Percentiles rank a stretch among this genome's conserved stretches.
Evolutionary conservation across 2,329 filamentous ascomycete species (phyloP).

Genomic region (Trichophaea hybrida): DNA sequence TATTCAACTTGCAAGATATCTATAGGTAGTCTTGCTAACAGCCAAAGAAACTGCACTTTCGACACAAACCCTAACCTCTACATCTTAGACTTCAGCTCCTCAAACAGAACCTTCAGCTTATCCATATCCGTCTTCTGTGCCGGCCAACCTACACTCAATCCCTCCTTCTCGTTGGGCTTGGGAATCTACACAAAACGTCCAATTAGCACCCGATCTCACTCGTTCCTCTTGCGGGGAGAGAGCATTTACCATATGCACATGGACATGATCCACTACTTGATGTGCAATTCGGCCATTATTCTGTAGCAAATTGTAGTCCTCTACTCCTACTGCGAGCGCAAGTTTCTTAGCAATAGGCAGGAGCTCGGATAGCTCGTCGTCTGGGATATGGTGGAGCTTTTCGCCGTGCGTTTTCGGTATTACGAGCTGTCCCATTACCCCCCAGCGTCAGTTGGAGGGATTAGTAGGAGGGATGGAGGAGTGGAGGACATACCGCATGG

Average conservation of each 20-base stretch:
- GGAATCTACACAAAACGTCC: constrained; percentile 50
- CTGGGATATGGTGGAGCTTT: constrained; percentile 84
- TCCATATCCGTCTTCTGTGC: constrained; percentile 64
- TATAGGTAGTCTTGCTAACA: neutral
- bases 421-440: constrained; percentile 50
- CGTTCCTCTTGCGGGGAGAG: neutral
- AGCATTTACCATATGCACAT: constrained; percentile 31
- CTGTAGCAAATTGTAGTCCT: constrained; percentile 85
- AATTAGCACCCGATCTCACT: neutral
- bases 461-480: neutral
- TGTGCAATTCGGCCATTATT: constrained; percentile 90
- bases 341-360: constrained; percentile 82
- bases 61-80: constrained; percentile 32
- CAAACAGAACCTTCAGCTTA: constrained; percentile 59
- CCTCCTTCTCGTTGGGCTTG: constrained; percentile 73
- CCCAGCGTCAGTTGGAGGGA: neutral
- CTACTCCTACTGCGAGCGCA: constrained; percentile 57
- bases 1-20: too few relatives aligned
- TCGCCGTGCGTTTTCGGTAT: constrained; percentile 90
- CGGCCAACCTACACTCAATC: constrained; percentile 69
- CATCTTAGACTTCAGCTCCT: constrained; percentile 84
- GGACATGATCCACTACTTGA: constrained; percentile 84
- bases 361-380: constrained; percentile 70
- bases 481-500: constrained; percentile 55
- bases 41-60: neutral